Conservation (phyloP, 1,284 basidiomycete genomes). For the Lignosus rhinocerotis region DNA sequence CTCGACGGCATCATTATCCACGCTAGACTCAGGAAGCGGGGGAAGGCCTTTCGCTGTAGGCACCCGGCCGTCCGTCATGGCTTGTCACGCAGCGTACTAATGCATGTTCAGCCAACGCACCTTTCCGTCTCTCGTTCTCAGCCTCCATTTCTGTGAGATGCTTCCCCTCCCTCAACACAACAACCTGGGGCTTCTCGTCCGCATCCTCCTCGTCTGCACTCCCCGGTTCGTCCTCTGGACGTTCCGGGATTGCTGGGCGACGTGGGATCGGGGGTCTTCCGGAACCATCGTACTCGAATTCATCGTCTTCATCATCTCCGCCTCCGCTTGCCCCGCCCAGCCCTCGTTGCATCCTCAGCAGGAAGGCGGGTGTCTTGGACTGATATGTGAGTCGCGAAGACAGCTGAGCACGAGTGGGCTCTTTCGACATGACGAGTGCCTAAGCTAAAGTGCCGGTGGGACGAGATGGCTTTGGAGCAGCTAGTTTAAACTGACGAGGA, state of each 20-base stretch:
- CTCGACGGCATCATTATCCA: slow-evolving; percentile 16
- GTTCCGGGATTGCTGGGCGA: slow-evolving; percentile 69
- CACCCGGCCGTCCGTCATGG: background rate
- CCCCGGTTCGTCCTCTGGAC: slow-evolving; percentile 71
- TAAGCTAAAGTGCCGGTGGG: no score
- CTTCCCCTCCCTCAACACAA: slow-evolving; percentile 83
- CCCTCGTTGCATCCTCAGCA: slow-evolving; percentile 29
- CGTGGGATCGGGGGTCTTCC: slow-evolving; percentile 75
- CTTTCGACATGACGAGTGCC: slow-evolving; percentile 27
- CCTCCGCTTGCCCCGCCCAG: slow-evolving; percentile 15
- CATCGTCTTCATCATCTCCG: slow-evolving; percentile 27
- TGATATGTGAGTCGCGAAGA: slow-evolving; percentile 33
- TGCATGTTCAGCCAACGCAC: slow-evolving; percentile 43
- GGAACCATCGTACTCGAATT: slow-evolving; percentile 53
- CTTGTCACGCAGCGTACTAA: background rate
- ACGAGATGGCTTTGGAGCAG: background rate
- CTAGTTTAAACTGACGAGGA: background rate
- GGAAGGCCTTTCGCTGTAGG: slow-evolving; percentile 52
- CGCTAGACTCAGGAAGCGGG: slow-evolving; percentile 38
- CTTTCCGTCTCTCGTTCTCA: slow-evolving; percentile 74
- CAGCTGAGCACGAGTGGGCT: slow-evolving; percentile 33
- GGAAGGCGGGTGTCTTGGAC: slow-evolving; percentile 30
- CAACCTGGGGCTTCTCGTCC: slow-evolving; percentile 84
- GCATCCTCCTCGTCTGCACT: slow-evolving; percentile 73
- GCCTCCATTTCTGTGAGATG: slow-evolving; percentile 76